Base-by-base conservation (phyloP, 2,329 filamentous ascomycete species). In the Paramyrothecium sp. region DNA sequence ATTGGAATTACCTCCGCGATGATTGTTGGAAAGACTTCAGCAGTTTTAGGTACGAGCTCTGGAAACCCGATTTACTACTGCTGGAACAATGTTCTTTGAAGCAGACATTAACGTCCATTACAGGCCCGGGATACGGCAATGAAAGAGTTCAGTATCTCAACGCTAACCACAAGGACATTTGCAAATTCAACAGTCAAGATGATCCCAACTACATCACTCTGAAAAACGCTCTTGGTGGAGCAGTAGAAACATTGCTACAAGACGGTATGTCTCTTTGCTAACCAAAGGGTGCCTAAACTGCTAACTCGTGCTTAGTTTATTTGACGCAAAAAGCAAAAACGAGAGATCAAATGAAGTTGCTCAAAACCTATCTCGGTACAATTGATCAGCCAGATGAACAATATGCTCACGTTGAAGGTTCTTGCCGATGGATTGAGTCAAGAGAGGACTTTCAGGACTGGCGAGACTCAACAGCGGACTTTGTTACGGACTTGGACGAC, bases 21-120 rank as follows among this genome's bases (percentile, higher is more conserved):
- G 5, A 63, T 74, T 19, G 71, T 74, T 2, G 64, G 72, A 12
- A 71, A 64, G 51, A 56, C 61, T 8, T 74, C 71, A 1, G 71
- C 72, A n/a, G 61, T 69, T 21, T 56, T 74, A 30, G 70, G 69
- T 64, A 60, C 54, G 8, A 34, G 8, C 48, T 12, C 7, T 12
- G n/a, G 16, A 12, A 23, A 13, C 16, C 19, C 22, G 23, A 7
- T 56, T 16, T 56, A 53, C 22, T 4, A 51, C 23, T 12, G 8
- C 7, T n/a, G 48, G 21, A 12, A 47, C n/a, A 51, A 51, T 19
- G 23, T 20, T 22, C 19, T 23, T 13, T 23, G 19, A 44, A 19
- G 33, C n/a, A n/a, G n/a, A n/a, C n/a, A n/a, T n/a, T n/a, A n/a
- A n/a, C n/a, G n/a, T 44, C 52, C 34, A 17, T 20, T 17, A 11